Percentiles rank a stretch among this genome's conserved stretches.
Conservation (phyloP, 306 rosid species). For the Pueraria montana region DNA sequence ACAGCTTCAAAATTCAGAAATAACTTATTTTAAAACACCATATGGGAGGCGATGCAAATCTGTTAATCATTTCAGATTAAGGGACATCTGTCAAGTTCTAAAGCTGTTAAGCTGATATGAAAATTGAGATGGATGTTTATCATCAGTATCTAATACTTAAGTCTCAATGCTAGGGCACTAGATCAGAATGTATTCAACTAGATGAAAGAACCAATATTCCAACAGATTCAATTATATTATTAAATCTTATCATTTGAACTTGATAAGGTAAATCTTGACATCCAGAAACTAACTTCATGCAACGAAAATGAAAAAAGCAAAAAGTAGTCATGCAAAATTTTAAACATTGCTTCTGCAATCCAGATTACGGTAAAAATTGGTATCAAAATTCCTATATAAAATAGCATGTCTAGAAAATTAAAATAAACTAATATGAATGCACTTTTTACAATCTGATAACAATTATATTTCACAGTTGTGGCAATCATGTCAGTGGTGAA, state of each 20-base stretch:
- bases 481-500: conserved; percentile 12
- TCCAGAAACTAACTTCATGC: neutral
- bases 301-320: conserved; percentile 1
- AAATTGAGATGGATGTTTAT: neutral
- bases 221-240: neutral
- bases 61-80: conserved; percentile 13
- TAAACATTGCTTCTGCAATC: conserved; percentile 8
- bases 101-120: neutral
- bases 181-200: conserved; percentile 6
- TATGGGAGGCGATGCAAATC: conserved; percentile 19
- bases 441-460: neutral
- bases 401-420: neutral
- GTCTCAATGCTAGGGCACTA: neutral
- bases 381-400: neutral
- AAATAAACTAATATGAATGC: neutral
- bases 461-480: neutral
- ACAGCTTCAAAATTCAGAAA: neutral
- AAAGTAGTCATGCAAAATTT: neutral
- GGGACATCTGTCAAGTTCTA: neutral
- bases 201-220: conserved; percentile 13
- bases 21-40: conserved; percentile 2
- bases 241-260: conserved; percentile 29
- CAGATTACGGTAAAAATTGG: neutral
- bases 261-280: neutral
- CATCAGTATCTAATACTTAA: neutral